Base-by-base conservation (phyloP, 225 moss, liverwort and hornwort species). In the Sphagnum tenellum region DNA sequence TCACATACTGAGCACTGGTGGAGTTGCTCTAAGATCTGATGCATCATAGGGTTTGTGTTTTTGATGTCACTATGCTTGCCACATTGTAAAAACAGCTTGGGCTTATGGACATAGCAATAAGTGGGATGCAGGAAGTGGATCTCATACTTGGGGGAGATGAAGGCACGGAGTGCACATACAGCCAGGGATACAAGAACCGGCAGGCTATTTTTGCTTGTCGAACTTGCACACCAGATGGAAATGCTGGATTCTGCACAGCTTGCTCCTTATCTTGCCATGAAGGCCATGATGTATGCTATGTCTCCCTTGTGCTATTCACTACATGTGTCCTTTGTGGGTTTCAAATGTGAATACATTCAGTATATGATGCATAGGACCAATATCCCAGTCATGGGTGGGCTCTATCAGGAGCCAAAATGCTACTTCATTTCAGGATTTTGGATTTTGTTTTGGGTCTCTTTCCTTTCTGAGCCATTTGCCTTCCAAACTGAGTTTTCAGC, bases 131-230 rank as follows among this genome's bases (percentile, higher is more conserved):
- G 90, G 85, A 96, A 78, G 96, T 83, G 1, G 90, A 90, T 63
- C 54, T 96, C 60, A 85, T 96, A 47, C 70, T 92, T 64, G 92
- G 92, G 61, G 95, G 89, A 59, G 95, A 96, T 57, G 89, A 92
- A 77, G 95, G 95, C 13, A 92, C 91, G 50, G 95, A 88, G 69
- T 96, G 95, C 77, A 92, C 95, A 4, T 96, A 88, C 44, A 80
- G 73, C 45, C 81, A 92, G 70, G 96, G 95, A 2, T 92, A 92
- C 65, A 78, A 88, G 92, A 81, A 75, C 72, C 86, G 92, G 44
- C 92, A 96, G 67, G 96, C 92, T 29, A 86, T 96, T 59, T 96
- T 96, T 77, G 82, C 90, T 9, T 92, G 96, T 64, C 90, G 92
- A 44, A 88, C 88, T 2, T 96, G 92, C 74, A 77, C 85, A 6